phyloP scores from a whole-genome alignment of 2,329 filamentous ascomycete species.

The Pezicula radicicola region DNA sequence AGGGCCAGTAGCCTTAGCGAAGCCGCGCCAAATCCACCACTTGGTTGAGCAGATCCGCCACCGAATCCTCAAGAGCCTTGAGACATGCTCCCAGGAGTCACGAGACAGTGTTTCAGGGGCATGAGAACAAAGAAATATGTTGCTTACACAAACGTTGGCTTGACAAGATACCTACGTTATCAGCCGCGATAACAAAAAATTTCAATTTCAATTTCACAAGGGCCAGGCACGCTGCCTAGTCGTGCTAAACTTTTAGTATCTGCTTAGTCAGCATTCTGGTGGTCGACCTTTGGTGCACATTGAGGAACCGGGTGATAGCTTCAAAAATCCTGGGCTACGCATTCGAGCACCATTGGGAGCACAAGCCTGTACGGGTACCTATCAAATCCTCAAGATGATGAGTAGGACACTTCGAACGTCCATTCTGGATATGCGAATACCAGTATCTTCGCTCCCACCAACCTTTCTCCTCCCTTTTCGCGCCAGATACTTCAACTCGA shows the following conservation, averaged over 20 bases:
- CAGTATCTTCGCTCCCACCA: slow-evolving; percentile 38
- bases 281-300: no score
- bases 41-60: no score
- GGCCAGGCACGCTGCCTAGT: no score
- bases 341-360: not conserved
- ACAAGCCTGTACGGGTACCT: not conserved
- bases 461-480: slow-evolving; percentile 46
- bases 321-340: no score
- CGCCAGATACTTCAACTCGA: slow-evolving; percentile 43
- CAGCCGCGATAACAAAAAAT: slow-evolving; percentile 13
- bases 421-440: slow-evolving; percentile 54
- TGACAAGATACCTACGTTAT: no score
- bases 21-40: no score
- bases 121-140: no score
- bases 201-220: not conserved
- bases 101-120: slow-evolving; percentile 74
- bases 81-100: no score
- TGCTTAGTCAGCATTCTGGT: not conserved
- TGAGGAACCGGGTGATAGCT: no score
- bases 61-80: slow-evolving; percentile 44
- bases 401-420: slow-evolving; percentile 58
- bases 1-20: no score
- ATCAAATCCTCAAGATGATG: slow-evolving; percentile 20
- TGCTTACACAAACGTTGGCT: slow-evolving; percentile 83
- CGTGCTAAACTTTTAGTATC: no score